phyloP scores from a whole-genome alignment of 169 alveolate species.

The Cyclospora cayetanensis region DNA sequence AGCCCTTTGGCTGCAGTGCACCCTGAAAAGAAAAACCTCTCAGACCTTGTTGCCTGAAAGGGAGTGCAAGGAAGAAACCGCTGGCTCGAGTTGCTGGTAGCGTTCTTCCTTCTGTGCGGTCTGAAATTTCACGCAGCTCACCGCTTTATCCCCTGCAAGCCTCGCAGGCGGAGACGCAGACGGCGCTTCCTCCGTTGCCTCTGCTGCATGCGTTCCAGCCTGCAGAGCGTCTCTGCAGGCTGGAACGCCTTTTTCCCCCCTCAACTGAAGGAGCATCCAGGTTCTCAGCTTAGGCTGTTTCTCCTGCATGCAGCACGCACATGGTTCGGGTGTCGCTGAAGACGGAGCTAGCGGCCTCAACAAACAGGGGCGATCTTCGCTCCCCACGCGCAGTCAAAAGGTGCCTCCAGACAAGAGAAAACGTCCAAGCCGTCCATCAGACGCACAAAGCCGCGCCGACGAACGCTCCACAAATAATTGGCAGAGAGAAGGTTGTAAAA shows the following conservation, averaged over 20 bases:
- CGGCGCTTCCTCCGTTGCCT: not conserved
- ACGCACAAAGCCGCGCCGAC: not conserved
- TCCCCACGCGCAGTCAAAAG: too few species aligned
- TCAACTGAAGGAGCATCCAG: not conserved
- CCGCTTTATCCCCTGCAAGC: too few species aligned
- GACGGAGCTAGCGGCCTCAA: not conserved
- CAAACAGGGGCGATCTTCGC: not conserved
- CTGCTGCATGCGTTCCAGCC: not conserved
- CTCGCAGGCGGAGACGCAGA: too few species aligned
- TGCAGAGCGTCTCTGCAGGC: not conserved
- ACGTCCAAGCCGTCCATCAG: too few species aligned
- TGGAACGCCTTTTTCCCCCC: not conserved
- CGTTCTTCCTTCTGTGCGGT: too few species aligned
- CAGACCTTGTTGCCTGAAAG: too few species aligned
- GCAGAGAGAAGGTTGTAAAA: not conserved
- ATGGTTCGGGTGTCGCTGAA: not conserved
- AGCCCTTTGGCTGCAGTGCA: not conserved
- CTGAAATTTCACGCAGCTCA: too few species aligned
- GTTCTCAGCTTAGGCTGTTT: not conserved
- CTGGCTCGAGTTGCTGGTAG: not conserved
- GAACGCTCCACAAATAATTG: not conserved
- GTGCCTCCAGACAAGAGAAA: not conserved
- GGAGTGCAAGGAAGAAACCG: not conserved
- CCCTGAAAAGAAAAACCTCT: not conserved
- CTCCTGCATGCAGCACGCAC: not conserved